phyloP scores from a whole-genome alignment of 441 rosid species.

The Omphalea diandra region DNA sequence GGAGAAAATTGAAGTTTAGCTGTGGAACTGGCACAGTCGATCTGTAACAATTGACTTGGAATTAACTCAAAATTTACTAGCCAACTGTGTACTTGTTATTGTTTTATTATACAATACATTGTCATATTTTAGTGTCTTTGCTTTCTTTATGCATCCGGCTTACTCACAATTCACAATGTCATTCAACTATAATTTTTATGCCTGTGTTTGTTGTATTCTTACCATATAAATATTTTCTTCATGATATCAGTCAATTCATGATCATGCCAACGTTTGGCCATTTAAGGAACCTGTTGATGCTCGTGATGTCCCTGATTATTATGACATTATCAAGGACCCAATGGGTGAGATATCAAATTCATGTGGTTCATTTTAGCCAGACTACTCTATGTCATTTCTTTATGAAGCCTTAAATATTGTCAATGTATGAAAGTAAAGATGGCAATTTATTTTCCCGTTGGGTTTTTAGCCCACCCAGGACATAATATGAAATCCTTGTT shows the following conservation, averaged over 20 bases:
- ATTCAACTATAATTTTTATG: not conserved
- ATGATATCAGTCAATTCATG: constrained; percentile 75
- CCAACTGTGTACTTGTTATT: not conserved
- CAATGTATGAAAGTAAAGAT: not conserved
- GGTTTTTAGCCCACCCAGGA: no score
- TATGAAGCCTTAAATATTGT: not conserved
- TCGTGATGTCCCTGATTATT: constrained; percentile 97
- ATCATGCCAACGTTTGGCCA: constrained; percentile 97
- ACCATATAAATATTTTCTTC: constrained; percentile 10
- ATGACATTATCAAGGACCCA: constrained; percentile 96
- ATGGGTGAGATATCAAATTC: constrained; percentile 62
- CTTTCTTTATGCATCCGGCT: not conserved
- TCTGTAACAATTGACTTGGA: not conserved
- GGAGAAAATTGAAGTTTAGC: not conserved
- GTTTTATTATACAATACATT: not conserved
- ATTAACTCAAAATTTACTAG: not conserved
- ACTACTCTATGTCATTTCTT: constrained; percentile 1
- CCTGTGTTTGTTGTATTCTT: constrained; percentile 14
- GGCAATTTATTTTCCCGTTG: not conserved
- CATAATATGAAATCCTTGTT: not conserved
- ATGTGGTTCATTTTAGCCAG: not conserved
- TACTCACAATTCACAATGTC: not conserved
- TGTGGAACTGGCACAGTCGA: not conserved
- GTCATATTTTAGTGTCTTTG: not conserved
- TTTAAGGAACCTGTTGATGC: constrained; percentile 96